These are phyloP conservation scores for Agastache rugosa DNA, from an alignment of 257 asterid species.

Conservation along the genomic window DNA sequence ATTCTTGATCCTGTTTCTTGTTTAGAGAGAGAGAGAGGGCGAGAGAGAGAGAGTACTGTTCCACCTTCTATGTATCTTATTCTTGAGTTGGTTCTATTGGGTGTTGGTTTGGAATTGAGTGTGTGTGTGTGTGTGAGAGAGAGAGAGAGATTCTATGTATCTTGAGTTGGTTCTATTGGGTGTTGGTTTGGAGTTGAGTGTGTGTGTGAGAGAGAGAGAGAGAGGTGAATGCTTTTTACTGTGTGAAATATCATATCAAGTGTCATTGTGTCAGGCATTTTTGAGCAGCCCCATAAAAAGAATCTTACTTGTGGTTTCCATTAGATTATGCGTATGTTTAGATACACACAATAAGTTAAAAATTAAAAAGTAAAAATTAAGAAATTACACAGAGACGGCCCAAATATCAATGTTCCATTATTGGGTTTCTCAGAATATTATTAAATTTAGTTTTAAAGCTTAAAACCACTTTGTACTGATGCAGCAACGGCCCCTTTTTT, in stretches of 20 bases:
- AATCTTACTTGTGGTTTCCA: conserved; percentile 13
- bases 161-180: too few species aligned
- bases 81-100: too few species aligned
- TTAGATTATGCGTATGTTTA: not conserved
- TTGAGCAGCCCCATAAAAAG: conserved; percentile 31
- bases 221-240: conserved; percentile 7
- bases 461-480: conserved; percentile 15
- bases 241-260: conserved; percentile 29
- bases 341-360: not conserved
- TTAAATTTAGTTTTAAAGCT: not conserved
- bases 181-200: not conserved
- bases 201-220: not conserved
- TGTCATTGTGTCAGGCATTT: conserved; percentile 36
- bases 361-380: not conserved
- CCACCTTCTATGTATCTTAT: not conserved
- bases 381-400: not conserved
- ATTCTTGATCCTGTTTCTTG: not conserved
- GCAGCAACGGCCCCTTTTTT: conserved; percentile 23
- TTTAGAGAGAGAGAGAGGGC: not conserved
- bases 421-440: conserved; percentile 25
- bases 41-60: not conserved
- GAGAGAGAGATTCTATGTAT: not conserved
- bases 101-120: not conserved
- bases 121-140: not conserved
- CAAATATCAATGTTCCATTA: conserved; percentile 35